phyloP scores from a whole-genome alignment of 257 asterid species.

The Nicotiana tabacum region DNA sequence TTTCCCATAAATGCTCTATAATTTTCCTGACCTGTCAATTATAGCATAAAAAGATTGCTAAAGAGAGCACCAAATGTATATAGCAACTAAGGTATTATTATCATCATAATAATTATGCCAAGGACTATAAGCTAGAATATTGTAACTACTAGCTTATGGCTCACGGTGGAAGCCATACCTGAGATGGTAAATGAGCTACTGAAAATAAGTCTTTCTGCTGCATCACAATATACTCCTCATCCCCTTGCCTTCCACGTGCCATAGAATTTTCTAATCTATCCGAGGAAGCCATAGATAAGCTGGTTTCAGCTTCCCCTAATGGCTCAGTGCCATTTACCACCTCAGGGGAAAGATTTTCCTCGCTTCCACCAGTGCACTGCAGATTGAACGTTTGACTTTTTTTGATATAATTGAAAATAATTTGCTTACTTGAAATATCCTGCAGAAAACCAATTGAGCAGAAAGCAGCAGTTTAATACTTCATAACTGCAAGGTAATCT shows the following conservation, averaged over 20 bases:
- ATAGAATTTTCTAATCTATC: constrained; percentile 30
- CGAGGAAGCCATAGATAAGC: constrained; percentile 29
- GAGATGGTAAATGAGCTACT: constrained; percentile 74
- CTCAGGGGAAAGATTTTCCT: constrained; percentile 51
- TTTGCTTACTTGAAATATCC: constrained; percentile 27
- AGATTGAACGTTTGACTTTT: constrained; percentile 34
- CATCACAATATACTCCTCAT: constrained; percentile 23
- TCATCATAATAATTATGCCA: background rate
- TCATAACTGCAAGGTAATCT: background rate
- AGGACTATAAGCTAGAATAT: background rate
- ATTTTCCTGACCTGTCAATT: constrained; percentile 61
- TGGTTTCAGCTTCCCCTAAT: constrained; percentile 32
- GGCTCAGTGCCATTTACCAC: constrained; percentile 47
- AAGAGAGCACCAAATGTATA: background rate
- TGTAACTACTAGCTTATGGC: background rate
- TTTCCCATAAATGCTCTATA: constrained; percentile 74
- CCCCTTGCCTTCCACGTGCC: constrained; percentile 16
- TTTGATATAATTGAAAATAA: constrained; percentile 27
- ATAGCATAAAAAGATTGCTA: constrained; percentile 18
- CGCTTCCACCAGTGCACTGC: constrained; percentile 28
- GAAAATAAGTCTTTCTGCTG: constrained; percentile 27
- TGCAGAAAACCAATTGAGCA: constrained; percentile 19
- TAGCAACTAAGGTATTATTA: background rate
- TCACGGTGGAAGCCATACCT: constrained; percentile 42
- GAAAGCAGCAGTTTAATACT: background rate